Conservation (phyloP, 208 protist species). For the Angomonas desouzai region DNA sequence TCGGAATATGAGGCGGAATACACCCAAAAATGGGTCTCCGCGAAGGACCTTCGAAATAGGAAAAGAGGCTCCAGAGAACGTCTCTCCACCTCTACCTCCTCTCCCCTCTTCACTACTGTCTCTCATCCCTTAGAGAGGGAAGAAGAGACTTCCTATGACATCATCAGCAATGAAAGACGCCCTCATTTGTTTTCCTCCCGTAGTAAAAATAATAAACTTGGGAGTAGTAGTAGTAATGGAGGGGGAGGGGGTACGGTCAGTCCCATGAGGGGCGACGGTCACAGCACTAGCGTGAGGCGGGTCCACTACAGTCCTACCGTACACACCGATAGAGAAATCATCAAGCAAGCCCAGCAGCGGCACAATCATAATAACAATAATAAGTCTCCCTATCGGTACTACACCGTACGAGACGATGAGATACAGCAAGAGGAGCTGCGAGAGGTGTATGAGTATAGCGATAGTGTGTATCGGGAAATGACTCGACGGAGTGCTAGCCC, state of each 20-base stretch:
- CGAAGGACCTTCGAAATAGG: background rate
- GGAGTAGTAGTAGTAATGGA: background rate
- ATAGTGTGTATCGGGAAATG: background rate
- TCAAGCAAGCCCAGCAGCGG: background rate
- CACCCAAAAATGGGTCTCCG: constrained; percentile 4
- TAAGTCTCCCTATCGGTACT: constrained; percentile 9
- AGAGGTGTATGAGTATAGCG: constrained; percentile 4
- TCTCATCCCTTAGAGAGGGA: background rate
- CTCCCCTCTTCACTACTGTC: background rate
- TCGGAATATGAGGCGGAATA: background rate
- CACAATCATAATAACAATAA: no score
- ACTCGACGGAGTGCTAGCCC: background rate
- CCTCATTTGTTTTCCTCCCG: constrained; percentile 4
- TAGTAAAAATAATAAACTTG: background rate
- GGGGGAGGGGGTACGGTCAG: background rate
- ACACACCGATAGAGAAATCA: background rate
- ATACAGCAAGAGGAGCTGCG: background rate
- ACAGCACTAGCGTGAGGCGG: background rate
- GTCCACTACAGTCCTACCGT: background rate
- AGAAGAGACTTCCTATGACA: background rate
- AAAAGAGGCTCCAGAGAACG: background rate
- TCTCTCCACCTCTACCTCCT: background rate
- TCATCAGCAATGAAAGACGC: background rate
- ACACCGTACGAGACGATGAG: constrained; percentile 4
- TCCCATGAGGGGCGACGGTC: background rate